Base-by-base conservation (phyloP, 2,329 filamentous ascomycete species). In the Monosporascus ibericus region DNA sequence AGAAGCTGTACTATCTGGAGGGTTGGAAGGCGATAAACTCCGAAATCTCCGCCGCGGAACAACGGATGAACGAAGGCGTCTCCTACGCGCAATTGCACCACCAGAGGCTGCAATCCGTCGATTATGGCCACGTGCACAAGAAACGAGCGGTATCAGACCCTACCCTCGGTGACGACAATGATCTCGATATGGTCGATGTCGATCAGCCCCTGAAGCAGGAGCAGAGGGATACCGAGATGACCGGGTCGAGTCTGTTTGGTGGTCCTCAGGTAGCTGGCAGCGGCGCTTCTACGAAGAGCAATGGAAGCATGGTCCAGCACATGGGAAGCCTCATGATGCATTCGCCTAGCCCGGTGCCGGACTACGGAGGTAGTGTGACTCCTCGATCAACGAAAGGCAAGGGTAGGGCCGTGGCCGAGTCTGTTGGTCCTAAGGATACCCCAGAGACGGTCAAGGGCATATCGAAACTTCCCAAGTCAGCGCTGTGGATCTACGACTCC, bases 1-100 rank as follows among this genome's bases (percentile, higher is more conserved):
- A 90, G 65, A 78, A 83, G 15, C 72, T 95, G 15, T 99, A 95
- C 70, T 79, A 85, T 37, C 72, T 85, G 7, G 92, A 97, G 72
- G 94, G 94, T 6, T 99, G 94, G 89, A 84, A 84, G 58, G 81
- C 87, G 6, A 78, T 92, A 56, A 70, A 73, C 7, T 71, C 75
- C 9, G 87, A 90, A 59, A 82, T 95, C 27, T 72, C 74, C 40
- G 70, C 74, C 2, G 90, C 84, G 58, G 89, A 95, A 67, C 76
- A 79, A 44, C 75, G 75, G 42, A 72, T 80, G 60, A 83, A 80
- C 62, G 70, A 73, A 22, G 71, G 69, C 17, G 57, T 72, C 24
- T 66, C 68, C 20, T 64, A 64, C 42, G 70, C 71, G 44, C 66
- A 73, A 30, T 63, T 66, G 25, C 70, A 73, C 25, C 67, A 75